Evolutionary conservation across 176 grass and related monocot species (phyloP), one percentile per base, ranked within the genome.

Genomic region (Canna indica): DNA sequence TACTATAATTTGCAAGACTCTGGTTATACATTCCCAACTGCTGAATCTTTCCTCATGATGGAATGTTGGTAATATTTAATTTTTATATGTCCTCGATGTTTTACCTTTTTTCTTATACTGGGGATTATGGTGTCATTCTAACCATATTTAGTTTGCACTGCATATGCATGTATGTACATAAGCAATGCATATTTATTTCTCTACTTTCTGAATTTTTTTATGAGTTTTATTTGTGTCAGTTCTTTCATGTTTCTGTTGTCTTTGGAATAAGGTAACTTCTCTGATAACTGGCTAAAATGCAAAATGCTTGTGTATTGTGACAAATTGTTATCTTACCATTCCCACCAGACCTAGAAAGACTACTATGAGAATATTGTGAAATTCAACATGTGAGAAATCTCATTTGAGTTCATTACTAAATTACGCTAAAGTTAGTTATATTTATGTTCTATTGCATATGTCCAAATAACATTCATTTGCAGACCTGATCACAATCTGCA

Each of bases 401-500:
- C 3, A n/a, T 54, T 54, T 54, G 4, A 54, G 50, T 54, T 54
- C 50, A 54, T n/a, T 54, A 54, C 50, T 54, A 44, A 44, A 44
- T 10, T 44, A 4, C 13, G n/a, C 50, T 54, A 22, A 54, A n/a
- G 50, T 54, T 54, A 54, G 50, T 25, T 31, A 63, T 18, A 34
- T 15, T 66, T 35, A 24, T 65, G 7, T 15, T 7, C 17, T 39
- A 25, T 7, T 66, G 20, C 8, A 12, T 36, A 18, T 66, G 20
- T 38, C 7, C n/a, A n/a, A 62, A 66, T n/a, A 22, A 38, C 20
- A 11, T 12, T 22, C 62, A 66, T 77, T 72, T 87, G 73, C 83
- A 99, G 94, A 72, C 74, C 80, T 69, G 94, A 99, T 36, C 82
- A 90, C 54, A 90, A 78, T 59, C 68, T 99, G 68, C 86, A 99